A percentile compares a stretch with the other conserved stretches of the same genome.
Conservation (phyloP, 371 early-diverging fungal species). For the Capillidium rhysosporum region DNA sequence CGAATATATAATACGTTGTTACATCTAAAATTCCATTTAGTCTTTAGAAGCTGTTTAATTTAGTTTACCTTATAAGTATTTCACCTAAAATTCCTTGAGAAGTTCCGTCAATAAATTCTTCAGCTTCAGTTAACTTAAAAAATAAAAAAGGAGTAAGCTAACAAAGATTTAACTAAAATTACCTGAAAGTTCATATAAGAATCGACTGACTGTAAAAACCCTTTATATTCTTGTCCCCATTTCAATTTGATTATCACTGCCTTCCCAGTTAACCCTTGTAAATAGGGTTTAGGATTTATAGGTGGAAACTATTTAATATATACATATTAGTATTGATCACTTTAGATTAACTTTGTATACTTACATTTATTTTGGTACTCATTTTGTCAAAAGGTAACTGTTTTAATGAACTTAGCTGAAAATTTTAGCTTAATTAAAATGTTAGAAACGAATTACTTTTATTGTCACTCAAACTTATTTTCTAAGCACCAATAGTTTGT, state of each 20-base stretch:
- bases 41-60: neutral
- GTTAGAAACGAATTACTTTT: no score
- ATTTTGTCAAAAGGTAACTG: no score
- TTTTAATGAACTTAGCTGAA: no score
- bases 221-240: constrained; percentile 97
- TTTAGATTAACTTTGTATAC: no score
- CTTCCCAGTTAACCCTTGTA: constrained; percentile 80
- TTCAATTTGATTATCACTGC: constrained; percentile 83
- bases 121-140: constrained; percentile 68
- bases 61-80: constrained; percentile 61
- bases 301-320: constrained; percentile 44
- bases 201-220: constrained; percentile 75
- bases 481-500: no score
- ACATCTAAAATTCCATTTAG: constrained; percentile 27
- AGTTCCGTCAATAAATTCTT: constrained; percentile 84
- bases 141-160: neutral
- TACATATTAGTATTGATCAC: no score
- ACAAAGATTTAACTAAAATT: constrained; percentile 8
- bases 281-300: constrained; percentile 93
- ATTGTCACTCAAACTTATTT: no score
- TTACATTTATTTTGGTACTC: no score
- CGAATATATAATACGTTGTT: constrained; percentile 76
- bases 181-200: constrained; percentile 96
- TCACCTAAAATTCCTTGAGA: constrained; percentile 80
- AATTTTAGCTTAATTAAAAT: no score